phyloP scores from a whole-genome alignment of 208 protist genomes.

The Leishmania martiniquensis region DNA sequence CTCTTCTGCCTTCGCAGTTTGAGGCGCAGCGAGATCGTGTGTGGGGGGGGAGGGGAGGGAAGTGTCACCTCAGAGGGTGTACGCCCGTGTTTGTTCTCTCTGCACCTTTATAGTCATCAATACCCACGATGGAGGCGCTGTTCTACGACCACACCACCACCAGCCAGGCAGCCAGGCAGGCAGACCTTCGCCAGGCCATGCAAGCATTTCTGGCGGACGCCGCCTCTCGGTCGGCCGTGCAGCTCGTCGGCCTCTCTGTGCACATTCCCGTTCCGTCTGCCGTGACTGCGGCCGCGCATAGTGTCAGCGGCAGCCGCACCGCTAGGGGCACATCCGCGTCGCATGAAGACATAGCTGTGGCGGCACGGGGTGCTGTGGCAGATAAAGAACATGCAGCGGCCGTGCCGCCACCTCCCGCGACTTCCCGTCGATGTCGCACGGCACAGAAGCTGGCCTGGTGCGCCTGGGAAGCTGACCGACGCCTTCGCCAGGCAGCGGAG shows the following conservation, averaged over 20 bases:
- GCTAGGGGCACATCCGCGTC: neutral
- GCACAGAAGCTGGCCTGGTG: slow-evolving; percentile 32
- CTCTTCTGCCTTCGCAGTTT: neutral
- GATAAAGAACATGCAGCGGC: neutral
- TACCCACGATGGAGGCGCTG: slow-evolving; percentile 26
- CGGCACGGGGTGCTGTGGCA: neutral
- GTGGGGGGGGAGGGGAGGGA: neutral
- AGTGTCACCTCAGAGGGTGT: neutral
- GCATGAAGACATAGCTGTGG: neutral
- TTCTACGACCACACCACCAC: slow-evolving; percentile 33
- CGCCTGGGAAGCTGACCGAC: slow-evolving; percentile 29
- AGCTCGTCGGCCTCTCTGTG: slow-evolving; percentile 36
- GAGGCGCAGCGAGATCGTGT: too few relatives aligned
- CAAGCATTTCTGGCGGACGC: slow-evolving; percentile 36
- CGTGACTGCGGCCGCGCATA: neutral
- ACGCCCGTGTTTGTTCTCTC: neutral
- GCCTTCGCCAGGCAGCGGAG: slow-evolving; percentile 29
- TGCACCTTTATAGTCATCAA: neutral
- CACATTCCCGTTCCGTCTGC: slow-evolving; percentile 31
- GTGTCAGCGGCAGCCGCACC: neutral
- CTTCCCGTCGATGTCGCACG: slow-evolving; percentile 5
- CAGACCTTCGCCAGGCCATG: slow-evolving; percentile 31
- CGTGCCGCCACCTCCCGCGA: neutral
- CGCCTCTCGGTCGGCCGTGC: slow-evolving; percentile 22
- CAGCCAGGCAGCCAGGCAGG: slow-evolving; percentile 13